Base-by-base conservation (phyloP, 805 yeast genomes). In the Tetrapisispora nanseiensis region DNA sequence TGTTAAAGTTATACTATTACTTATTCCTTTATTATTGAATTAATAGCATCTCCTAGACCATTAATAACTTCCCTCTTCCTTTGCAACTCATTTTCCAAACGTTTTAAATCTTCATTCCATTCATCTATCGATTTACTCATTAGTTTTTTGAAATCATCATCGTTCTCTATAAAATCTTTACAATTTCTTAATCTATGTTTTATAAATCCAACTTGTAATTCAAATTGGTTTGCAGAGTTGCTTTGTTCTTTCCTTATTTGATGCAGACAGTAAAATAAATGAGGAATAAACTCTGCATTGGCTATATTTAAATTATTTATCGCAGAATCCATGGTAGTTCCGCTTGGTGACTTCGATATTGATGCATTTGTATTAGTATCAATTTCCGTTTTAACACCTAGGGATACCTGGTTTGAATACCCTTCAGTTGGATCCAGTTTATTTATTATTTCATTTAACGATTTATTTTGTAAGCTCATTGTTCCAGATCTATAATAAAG, bases 241-340 rank as follows among this genome's bases (percentile, higher is more conserved):
- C 57, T 56, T 15, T 63, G 62, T 22, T 59, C 59, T 42, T 56
- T 61, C 22, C 52, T 52, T n/a, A 61, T 49, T 41, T 59, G 60
- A 33, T 59, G 47, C 28, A 61, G 30, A 6, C 62, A 51, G 38
- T 58, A 58, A 46, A 55, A 61, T 3, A 61, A 48, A 42, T 57
- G 62, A 16, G 65, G 63, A 30, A 61, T 55, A 42, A 61, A 61
- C 40, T 61, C 65, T 8, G 53, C 37, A 10, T 33, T 37, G 5
- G 33, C 16, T 4, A 40, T 33, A 18, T 6, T 30, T 13, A 10
- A 16, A 24, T 24, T 35, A 9, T 18, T 20, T 11, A 6, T 7
- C 11, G 29, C 8, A 9, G 38, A 31, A n/a, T 31, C 26, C 2
- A 20, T 5, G 2, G 28, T 22, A 7, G 37, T n/a, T 20, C 15